Conservation (phyloP, 176 grass and related monocot genomes). For the Triticum dicoccoides region DNA sequence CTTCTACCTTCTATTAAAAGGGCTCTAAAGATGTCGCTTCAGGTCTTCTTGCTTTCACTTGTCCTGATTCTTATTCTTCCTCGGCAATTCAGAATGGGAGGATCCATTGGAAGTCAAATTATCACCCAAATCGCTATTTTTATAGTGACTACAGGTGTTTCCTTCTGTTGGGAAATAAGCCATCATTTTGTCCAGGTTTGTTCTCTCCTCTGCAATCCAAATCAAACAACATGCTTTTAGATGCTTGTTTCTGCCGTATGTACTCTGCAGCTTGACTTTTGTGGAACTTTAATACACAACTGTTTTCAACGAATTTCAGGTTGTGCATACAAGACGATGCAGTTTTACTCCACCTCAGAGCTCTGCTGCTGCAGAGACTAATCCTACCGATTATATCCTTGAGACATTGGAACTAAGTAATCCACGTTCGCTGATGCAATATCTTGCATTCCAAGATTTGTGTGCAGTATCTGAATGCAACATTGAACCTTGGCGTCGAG, state of each 20-base stretch:
- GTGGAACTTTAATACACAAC: not conserved
- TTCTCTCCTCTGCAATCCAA: slow-evolving; percentile 9
- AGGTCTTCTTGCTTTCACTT: slow-evolving; percentile 48
- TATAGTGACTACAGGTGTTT: slow-evolving; percentile 42
- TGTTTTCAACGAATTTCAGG: slow-evolving; percentile 47
- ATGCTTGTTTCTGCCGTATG: slow-evolving; percentile 11
- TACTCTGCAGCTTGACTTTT: slow-evolving; percentile 11
- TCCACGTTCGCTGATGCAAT: slow-evolving; percentile 67
- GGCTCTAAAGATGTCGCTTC: slow-evolving; percentile 69
- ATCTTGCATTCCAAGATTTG: slow-evolving; percentile 93
- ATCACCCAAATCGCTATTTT: slow-evolving; percentile 56
- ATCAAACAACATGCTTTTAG: not conserved
- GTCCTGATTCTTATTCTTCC: slow-evolving; percentile 53
- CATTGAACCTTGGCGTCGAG: slow-evolving; percentile 74
- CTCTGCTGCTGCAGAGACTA: slow-evolving; percentile 80
- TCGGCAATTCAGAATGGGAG: slow-evolving; percentile 52
- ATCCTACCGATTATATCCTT: slow-evolving; percentile 76
- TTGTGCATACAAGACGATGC: slow-evolving; percentile 86
- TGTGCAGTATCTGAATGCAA: slow-evolving; percentile 83
- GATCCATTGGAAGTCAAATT: slow-evolving; percentile 48
- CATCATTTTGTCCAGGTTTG: slow-evolving; percentile 88
- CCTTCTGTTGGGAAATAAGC: slow-evolving; percentile 88
- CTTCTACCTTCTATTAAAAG: slow-evolving; percentile 65
- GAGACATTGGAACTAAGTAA: slow-evolving; percentile 77
- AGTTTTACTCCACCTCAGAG: slow-evolving; percentile 80